These are phyloP conservation scores for Gymnopilus junonius DNA, from an alignment of 768 basidiomycete species.

Conservation along the genomic window DNA sequence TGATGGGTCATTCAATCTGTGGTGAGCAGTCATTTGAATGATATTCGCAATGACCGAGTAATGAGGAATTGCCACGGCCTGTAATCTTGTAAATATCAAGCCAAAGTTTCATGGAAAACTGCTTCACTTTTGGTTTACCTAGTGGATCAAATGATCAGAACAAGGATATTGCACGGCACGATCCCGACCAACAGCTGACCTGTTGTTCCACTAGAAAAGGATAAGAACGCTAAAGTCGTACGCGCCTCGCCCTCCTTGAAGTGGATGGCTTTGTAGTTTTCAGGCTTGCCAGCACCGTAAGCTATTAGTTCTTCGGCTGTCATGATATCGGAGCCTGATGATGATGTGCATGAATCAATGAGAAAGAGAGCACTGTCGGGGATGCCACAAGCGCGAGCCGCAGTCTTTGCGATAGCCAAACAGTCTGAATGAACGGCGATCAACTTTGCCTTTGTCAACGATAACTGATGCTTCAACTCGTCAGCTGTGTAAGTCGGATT, in stretches of 20 bases:
- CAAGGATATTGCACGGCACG: background rate
- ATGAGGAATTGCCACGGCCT: conserved; percentile 73
- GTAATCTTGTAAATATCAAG: background rate
- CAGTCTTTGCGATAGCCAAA: conserved; percentile 46
- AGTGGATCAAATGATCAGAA: background rate
- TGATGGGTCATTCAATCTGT: conserved; percentile 43
- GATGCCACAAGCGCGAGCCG: conserved; percentile 45
- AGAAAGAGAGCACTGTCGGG: conserved; percentile 47
- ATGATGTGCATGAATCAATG: conserved; percentile 27
- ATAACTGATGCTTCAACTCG: conserved; percentile 63
- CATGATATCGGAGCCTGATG: conserved; percentile 9
- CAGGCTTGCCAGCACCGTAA: conserved; percentile 38
- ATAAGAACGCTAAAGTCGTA: conserved; percentile 66
- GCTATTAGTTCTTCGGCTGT: conserved; percentile 53
- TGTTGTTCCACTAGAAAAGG: conserved; percentile 79
- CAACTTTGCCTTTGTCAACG: conserved; percentile 48
- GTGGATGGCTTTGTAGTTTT: conserved; percentile 47
- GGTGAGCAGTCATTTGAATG: conserved; percentile 60
- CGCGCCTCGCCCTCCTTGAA: conserved; percentile 63
- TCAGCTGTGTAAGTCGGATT: conserved; percentile 64
- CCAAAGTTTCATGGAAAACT: background rate
- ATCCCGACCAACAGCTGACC: conserved; percentile 39
- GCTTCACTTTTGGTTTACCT: conserved; percentile 24
- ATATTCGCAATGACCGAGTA: conserved; percentile 67
- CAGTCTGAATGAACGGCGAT: conserved; percentile 52